Conservation (phyloP, 805 yeast genomes). For the Candida dajiaensis region DNA sequence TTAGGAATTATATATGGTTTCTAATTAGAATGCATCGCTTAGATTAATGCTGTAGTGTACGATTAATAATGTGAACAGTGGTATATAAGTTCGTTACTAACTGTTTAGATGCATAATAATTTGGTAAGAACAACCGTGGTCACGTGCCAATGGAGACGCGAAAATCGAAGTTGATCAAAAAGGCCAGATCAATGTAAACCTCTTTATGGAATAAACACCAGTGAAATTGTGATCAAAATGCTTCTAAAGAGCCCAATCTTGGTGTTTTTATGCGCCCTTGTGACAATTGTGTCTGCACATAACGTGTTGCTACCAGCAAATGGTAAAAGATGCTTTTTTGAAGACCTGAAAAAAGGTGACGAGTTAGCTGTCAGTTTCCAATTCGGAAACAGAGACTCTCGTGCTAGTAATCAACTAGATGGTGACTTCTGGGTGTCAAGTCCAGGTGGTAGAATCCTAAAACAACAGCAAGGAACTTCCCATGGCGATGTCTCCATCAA, state of each 20-base stretch:
- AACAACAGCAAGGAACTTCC: conserved; percentile 49
- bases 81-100: too few relatives aligned
- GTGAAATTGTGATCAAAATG: not conserved
- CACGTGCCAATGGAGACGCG: not conserved
- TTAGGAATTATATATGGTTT: not conserved
- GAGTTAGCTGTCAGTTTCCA: conserved; percentile 86
- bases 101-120: too few relatives aligned
- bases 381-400: conserved; percentile 84
- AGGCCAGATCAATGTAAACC: not conserved
- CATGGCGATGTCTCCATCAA: conserved; percentile 75
- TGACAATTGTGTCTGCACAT: conserved; percentile 45
- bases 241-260: not conserved
- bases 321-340: conserved; percentile 86
- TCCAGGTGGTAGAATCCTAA: conserved; percentile 40
- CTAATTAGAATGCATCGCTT: conserved; percentile 2
- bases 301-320: conserved; percentile 77
- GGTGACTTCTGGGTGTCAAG: conserved; percentile 49
- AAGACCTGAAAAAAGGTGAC: conserved; percentile 75
- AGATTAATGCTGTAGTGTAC: not conserved
- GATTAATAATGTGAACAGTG: too few relatives aligned
- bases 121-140: not conserved
- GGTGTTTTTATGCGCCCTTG: not conserved
- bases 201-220: not conserved
- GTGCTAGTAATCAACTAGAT: conserved; percentile 56
- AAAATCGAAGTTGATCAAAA: not conserved